phyloP scores from a whole-genome alignment of 2,329 filamentous ascomycete species.

The Apiospora saccharicola region DNA sequence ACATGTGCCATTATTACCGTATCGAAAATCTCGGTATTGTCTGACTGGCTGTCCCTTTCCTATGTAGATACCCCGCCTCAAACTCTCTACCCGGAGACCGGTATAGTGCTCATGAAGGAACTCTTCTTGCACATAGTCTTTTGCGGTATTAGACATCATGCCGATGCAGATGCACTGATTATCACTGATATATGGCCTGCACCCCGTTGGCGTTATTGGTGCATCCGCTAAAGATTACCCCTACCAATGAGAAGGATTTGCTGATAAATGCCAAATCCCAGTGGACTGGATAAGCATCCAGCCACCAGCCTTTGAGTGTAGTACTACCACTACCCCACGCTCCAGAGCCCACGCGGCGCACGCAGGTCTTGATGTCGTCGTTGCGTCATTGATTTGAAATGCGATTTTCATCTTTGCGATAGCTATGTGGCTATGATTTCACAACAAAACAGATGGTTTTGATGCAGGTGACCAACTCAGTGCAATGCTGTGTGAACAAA shows the following conservation, averaged over 20 bases:
- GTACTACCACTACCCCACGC: conserved; percentile 13
- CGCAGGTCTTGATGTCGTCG: not conserved
- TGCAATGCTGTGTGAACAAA: not conserved
- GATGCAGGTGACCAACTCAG: not conserved
- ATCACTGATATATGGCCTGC: not conserved
- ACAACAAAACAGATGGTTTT: not conserved
- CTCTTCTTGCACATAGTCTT: too few relatives aligned
- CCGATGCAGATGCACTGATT: not conserved
- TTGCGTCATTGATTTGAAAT: conserved; percentile 18
- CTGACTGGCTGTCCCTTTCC: too few relatives aligned
- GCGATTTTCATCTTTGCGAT: not conserved
- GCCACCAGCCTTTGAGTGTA: not conserved
- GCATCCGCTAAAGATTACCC: not conserved
- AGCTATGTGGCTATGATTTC: not conserved
- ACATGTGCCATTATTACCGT: not conserved
- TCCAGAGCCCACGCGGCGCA: not conserved
- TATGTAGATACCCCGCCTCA: too few relatives aligned
- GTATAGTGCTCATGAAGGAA: too few relatives aligned
- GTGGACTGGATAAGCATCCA: not conserved
- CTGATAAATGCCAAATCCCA: not conserved
- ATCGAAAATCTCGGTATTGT: not conserved
- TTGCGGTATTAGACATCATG: too few relatives aligned
- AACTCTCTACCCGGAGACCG: too few relatives aligned
- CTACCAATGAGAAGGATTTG: not conserved
- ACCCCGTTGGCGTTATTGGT: not conserved